Evolutionary conservation across 306 rosid species (phyloP).

Genomic region (Cucumis cinereus): DNA sequence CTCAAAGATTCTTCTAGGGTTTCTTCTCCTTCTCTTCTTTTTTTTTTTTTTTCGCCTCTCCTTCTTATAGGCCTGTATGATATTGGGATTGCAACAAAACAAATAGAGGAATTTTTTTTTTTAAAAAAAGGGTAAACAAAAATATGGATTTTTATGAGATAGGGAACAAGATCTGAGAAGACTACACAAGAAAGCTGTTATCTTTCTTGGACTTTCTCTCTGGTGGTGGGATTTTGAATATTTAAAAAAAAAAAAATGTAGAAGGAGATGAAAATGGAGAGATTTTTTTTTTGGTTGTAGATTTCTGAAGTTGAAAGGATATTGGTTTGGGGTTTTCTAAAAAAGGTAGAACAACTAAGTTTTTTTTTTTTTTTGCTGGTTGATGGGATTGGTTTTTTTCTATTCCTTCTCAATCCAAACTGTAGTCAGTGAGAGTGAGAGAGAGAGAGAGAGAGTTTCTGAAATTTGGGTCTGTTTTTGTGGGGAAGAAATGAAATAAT

Average conservation of each 20-base stretch:
- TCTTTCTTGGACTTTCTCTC: background rate
- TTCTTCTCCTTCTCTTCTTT: background rate
- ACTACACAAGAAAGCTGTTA: background rate
- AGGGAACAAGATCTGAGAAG: conserved; percentile 4
- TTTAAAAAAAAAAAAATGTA: background rate
- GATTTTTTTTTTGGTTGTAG: background rate
- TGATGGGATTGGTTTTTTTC: conserved; percentile 5
- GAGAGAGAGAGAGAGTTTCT: background rate
- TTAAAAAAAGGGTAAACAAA: background rate
- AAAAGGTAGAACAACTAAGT: conserved; percentile 7
- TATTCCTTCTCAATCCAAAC: conserved; percentile 2
- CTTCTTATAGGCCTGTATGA: background rate
- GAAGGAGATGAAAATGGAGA: background rate
- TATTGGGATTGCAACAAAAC: conserved; percentile 4
- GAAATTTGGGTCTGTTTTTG: background rate
- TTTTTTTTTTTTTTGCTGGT: background rate
- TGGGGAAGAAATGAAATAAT: background rate
- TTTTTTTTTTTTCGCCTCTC: background rate
- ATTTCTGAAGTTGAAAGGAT: background rate
- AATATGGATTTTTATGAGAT: background rate
- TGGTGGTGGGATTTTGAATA: background rate
- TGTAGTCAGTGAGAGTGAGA: background rate
- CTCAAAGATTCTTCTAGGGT: conserved; percentile 1
- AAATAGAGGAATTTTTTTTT: no score
- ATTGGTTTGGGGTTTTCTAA: conserved; percentile 8